Base-by-base conservation (phyloP, 2,329 filamentous ascomycete species). In the Pseudovirgaria hyperparasitica region DNA sequence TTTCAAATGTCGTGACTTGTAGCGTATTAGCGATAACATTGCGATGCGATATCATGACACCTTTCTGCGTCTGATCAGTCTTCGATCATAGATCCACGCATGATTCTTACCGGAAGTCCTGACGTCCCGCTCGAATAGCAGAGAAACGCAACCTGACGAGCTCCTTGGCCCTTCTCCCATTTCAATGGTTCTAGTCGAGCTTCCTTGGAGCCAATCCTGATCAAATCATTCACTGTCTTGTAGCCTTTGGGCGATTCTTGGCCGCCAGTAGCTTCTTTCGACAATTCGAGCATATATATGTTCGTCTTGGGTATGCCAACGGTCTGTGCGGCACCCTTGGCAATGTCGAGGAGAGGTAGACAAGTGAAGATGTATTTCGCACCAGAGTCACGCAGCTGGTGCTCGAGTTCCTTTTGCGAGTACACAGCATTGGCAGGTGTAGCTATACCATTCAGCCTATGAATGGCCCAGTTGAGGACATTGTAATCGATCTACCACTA, bases 71-170 rank as follows among this genome's bases (percentile, higher is more conserved):
- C 3, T 8, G 8, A 19, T 45, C 19, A 45, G 39, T 15, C 31
- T 15, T 18, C 14, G n/a, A 12, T 13, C n/a, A 31, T 6, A 7
- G 23, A 9, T 19, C 8, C n/a, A 7, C 9, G 23, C 28, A 21
- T 8, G 25, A 12, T 16, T 4, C 63, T 42, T 60, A 79, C 76
- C 10, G 81, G 81, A 19, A 86, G 55, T 3, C 81, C 81, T 8
- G 79, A 85, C 2, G 81, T 87, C 12, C 81, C 81, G 46, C 75
- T 82, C 0, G 77, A 84, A 49, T 82, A 86, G 55, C 78, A 85
- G 23, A 92, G 61, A 45, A 80, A 87, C 0, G 82, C 77, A 5
- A 72, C 72, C 41, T 77, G 74, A 28, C 70, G 69, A 19, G 67
- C 66, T 3, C 74, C 76, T 39, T 81, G 72, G 0, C 78, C 77